Evolutionary conservation across 768 basidiomycete species (phyloP), one percentile per base, ranked within the genome.

Genomic region (Trametes sanguinea): DNA sequence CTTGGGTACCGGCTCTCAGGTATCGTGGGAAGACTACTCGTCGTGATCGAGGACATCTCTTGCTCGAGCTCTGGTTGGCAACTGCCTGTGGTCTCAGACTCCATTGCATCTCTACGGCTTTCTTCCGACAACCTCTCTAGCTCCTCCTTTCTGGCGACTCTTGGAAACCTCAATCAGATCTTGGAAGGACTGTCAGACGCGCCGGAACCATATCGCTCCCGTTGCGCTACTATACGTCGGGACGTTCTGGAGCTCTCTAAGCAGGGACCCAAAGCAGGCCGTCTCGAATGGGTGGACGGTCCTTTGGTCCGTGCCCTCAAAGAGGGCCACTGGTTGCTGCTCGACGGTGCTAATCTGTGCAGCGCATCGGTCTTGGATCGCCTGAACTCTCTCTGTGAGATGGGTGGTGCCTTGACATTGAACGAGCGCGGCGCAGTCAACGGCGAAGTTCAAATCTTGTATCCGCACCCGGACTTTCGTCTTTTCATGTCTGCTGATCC

Each of bases 201-300:
- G 1, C 51, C 58, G 10, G 65, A 66, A 32, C 51, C 62, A 3
- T 13, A 55, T 13, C 59, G 51, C 13, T 33, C 60, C 58, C 51
- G 51, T 5, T 45, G 62, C 27, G 63, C 59, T 39, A 51, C 59
- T 37, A 40, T 76, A 47, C 56, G 67, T 3, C 57, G 44, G 4
- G 71, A 67, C 54, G 40, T 79, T 33, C 63, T 55, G 32, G 62
- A 64, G 7, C 61, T 77, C 33, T 40, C 53, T 2, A 54, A 66
- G 61, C 60, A 67, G 27, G 61, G 68, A 13, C 73, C 76, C 5
- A 65, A 68, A 13, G 72, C 72, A 9, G 85, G 88, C 39, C 83
- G 81, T 14, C 97, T 99, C 70, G 90, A 92, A 69, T 99, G 97
- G 97, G 81, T 95, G 3, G 96, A 99, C 72, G 97, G 97, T 0